phyloP scores from a whole-genome alignment of 306 rosid genomes.

The Glycyrrhiza uralensis region DNA sequence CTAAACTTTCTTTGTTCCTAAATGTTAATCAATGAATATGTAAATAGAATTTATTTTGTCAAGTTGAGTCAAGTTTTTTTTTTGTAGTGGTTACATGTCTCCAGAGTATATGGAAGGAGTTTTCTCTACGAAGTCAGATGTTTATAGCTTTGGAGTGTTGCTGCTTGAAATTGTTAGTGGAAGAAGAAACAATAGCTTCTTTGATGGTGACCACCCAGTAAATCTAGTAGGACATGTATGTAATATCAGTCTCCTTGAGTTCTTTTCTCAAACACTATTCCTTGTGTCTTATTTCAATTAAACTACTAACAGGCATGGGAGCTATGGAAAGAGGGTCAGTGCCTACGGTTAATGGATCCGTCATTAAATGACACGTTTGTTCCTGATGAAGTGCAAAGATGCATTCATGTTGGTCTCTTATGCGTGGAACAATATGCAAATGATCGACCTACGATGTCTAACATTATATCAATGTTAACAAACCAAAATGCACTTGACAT shows the following conservation, averaged over 20 bases:
- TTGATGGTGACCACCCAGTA: neutral
- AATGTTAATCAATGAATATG: neutral
- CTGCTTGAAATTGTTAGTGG: slow-evolving; percentile 31
- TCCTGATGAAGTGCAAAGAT: slow-evolving; percentile 2
- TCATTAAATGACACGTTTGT: neutral
- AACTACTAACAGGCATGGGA: slow-evolving; percentile 9
- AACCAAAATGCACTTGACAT: neutral
- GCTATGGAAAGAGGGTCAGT: neutral
- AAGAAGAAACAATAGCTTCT: neutral
- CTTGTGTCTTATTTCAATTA: neutral
- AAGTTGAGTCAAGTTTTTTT: neutral
- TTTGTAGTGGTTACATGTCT: neutral
- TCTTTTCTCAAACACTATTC: neutral
- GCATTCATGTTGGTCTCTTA: slow-evolving; percentile 16
- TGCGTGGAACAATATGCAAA: slow-evolving; percentile 11
- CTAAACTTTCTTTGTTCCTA: neutral
- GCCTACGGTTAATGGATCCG: neutral
- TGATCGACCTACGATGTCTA: slow-evolving; percentile 23
- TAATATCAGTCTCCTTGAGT: neutral
- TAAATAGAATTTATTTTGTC: neutral
- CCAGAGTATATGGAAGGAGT: slow-evolving; percentile 23
- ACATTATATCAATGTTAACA: slow-evolving; percentile 8
- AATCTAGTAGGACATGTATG: slow-evolving; percentile 31
- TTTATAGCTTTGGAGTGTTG: slow-evolving; percentile 22
- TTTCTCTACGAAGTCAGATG: slow-evolving; percentile 23